Base-by-base conservation (phyloP, 2,329 filamentous ascomycete genomes). In the Alternaria burnsii region DNA sequence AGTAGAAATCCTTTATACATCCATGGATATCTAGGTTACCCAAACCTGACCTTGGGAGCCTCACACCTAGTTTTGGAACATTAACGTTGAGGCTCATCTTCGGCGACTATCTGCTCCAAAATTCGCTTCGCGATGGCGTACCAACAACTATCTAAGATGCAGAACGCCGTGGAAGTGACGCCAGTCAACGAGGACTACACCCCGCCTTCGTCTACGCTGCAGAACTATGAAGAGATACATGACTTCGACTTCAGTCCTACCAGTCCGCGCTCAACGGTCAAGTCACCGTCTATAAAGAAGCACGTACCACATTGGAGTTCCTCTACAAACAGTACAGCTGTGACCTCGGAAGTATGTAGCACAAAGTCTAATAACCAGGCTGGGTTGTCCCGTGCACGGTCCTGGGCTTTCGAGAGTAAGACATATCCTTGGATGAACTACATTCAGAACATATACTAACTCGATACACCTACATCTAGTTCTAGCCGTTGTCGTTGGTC, bases 341-440 rank as follows among this genome's bases (percentile, higher is more conserved):
- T 62, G 16, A 55, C 51, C n/a, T 55, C 59, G 4, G 59, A 62
- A 24, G 38, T 47, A 51, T 55, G 50, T n/a, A 65, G 62, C 50
- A 41, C 59, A 42, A 54, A 57, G 48, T 52, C 59, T 52, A 14
- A 26, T 20, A 43, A 40, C 47, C 62, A 52, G 26, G 32, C 59
- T 50, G 53, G 36, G 11, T 30, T 52, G 34, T 59, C 59, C 20
- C 50, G 40, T 34, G 36, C 55, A 36, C 55, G 44, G 10, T 54
- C 59, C 18, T 65, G 62, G 62, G 52, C 42, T 11, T 61, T 58
- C 18, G 62, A 65, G 42, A 62, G 38, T 40, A 40, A 40, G 38
- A 20, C 9, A 40, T 10, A n/a, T 11, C n/a, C 38, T 9, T 11
- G n/a, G 18, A 40, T 20, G 4, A 20, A 40, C 10, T 40, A 5